Evolutionary conservation across 2,329 filamentous ascomycete genomes (phyloP).

Genomic region (Stagonosporopsis tanaceti): DNA sequence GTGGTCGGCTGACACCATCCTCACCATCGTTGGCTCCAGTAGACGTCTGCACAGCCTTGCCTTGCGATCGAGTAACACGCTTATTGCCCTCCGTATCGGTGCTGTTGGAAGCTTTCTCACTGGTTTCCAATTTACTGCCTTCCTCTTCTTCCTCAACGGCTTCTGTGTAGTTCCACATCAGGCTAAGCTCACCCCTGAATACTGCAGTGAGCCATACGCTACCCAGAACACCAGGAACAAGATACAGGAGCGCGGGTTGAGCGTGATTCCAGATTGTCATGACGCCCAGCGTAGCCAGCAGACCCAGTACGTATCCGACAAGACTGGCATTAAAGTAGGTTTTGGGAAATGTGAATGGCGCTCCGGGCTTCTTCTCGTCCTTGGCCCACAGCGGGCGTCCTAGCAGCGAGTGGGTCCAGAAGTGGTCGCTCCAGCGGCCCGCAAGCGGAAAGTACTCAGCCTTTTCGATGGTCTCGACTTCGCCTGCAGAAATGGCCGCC

Average conservation of each 20-base stretch:
- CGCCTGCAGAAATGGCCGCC: slow-evolving; percentile 19
- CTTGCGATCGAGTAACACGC: slow-evolving; percentile 20
- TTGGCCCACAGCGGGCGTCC: slow-evolving; percentile 38
- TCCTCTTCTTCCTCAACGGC: slow-evolving; percentile 52
- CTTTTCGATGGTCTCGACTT: slow-evolving; percentile 41
- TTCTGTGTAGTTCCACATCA: slow-evolving; percentile 87
- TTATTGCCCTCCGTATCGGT: slow-evolving; percentile 15
- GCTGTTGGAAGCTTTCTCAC: slow-evolving; percentile 3
- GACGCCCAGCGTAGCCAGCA: slow-evolving; percentile 77
- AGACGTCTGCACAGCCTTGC: slow-evolving; percentile 13
- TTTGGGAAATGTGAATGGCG: slow-evolving; percentile 71
- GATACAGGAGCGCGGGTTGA: slow-evolving; percentile 89
- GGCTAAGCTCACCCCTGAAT: slow-evolving; percentile 72
- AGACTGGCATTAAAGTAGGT: slow-evolving; percentile 84
- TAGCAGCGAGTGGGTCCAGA: slow-evolving; percentile 69
- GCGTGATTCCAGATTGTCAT: slow-evolving; percentile 81
- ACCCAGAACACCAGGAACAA: slow-evolving; percentile 84
- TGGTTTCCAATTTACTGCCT: slow-evolving; percentile 18
- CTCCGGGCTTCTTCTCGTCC: slow-evolving; percentile 26
- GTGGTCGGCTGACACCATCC: slow-evolving; percentile 21
- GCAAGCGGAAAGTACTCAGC: slow-evolving; percentile 60
- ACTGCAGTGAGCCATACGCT: slow-evolving; percentile 78
- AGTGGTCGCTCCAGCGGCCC: slow-evolving; percentile 81
- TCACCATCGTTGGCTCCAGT: slow-evolving; percentile 22
- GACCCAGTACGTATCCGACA: slow-evolving; percentile 77